Evolutionary conservation across 805 yeast genomes (phyloP).

Genomic region (Saturnispora bothae): DNA sequence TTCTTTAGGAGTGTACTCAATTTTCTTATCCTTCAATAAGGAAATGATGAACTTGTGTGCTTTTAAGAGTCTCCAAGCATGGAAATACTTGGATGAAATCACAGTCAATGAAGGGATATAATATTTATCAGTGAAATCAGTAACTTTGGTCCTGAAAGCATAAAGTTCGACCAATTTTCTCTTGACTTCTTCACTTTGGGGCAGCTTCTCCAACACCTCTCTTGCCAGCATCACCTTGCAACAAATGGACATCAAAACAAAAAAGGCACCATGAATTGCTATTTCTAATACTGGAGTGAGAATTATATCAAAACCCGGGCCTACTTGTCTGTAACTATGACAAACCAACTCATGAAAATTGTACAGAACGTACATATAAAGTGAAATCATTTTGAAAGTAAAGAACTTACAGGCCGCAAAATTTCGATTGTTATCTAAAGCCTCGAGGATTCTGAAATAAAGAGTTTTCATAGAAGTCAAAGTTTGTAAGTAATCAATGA

Average conservation of each 20-base stretch:
- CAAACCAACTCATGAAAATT: conserved; percentile 29
- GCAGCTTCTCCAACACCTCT: conserved; percentile 12
- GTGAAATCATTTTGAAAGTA: conserved; percentile 26
- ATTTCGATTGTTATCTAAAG: conserved; percentile 25
- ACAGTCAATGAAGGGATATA: conserved; percentile 32
- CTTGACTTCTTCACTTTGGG: conserved; percentile 1
- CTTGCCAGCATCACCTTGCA: conserved; percentile 25
- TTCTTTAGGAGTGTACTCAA: conserved; percentile 3
- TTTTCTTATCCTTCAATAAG: conserved; percentile 20
- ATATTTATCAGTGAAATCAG: conserved; percentile 15
- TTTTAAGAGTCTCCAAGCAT: conserved; percentile 59
- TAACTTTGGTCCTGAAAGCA: conserved; percentile 1
- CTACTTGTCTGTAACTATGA: conserved; percentile 21
- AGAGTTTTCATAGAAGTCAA: conserved; percentile 30
- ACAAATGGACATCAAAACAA: conserved; percentile 13
- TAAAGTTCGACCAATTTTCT: neutral
- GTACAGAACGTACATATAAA: conserved; percentile 27
- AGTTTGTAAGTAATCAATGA: conserved; percentile 19
- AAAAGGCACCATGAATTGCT: conserved; percentile 29
- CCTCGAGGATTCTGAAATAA: conserved; percentile 32
- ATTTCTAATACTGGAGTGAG: conserved; percentile 29
- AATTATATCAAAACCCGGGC: conserved; percentile 29
- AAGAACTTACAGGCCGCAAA: conserved; percentile 29
- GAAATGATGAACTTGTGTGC: conserved; percentile 37
- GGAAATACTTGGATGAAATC: conserved; percentile 48